A percentile compares a stretch with the other conserved stretches of the same genome.
phyloP scores from a whole-genome alignment of 2,329 filamentous ascomycete species.

The Aureobasidium zeae region DNA sequence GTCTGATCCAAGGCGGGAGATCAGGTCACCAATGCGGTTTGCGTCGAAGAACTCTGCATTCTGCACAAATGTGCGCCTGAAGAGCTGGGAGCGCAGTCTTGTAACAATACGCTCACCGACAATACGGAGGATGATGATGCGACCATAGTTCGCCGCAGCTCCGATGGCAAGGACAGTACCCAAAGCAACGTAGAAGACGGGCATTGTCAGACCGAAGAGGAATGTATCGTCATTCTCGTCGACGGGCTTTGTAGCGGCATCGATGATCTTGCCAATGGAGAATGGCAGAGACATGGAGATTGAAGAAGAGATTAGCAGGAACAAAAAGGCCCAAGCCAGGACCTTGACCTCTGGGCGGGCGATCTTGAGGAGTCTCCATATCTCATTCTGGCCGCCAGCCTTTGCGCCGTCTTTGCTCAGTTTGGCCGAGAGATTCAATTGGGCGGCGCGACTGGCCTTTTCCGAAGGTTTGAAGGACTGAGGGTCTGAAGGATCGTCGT shows the following conservation, averaged over 20 bases:
- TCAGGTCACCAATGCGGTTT: slow-evolving; percentile 90
- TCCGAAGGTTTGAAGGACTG: slow-evolving; percentile 63
- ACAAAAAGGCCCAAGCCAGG: slow-evolving; percentile 70
- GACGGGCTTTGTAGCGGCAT: slow-evolving; percentile 69
- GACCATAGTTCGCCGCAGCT: slow-evolving; percentile 83
- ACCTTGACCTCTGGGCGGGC: slow-evolving; percentile 74
- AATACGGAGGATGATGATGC: slow-evolving; percentile 85
- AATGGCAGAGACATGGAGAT: slow-evolving; percentile 97
- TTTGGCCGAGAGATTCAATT: slow-evolving; percentile 81
- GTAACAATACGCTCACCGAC: slow-evolving; percentile 93
- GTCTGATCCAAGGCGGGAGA: slow-evolving; percentile 89
- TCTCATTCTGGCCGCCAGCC: slow-evolving; percentile 58
- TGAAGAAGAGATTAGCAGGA: slow-evolving; percentile 78
- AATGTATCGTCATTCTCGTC: slow-evolving; percentile 57
- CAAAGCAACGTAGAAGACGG: slow-evolving; percentile 80
- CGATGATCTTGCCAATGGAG: slow-evolving; percentile 90
- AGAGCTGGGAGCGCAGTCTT: slow-evolving; percentile 78
- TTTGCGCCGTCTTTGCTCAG: slow-evolving; percentile 68
- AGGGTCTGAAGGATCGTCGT: slow-evolving; percentile 44
- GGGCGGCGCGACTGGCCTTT: slow-evolving; percentile 74
- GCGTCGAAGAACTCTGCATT: slow-evolving; percentile 99
- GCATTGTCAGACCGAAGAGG: slow-evolving; percentile 74
- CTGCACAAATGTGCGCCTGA: slow-evolving; percentile 86
- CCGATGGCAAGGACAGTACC: slow-evolving; percentile 66
- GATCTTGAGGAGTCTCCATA: slow-evolving; percentile 81